phyloP scores from a whole-genome alignment of 176 grass and related monocot species.

The Avena sativa region DNA sequence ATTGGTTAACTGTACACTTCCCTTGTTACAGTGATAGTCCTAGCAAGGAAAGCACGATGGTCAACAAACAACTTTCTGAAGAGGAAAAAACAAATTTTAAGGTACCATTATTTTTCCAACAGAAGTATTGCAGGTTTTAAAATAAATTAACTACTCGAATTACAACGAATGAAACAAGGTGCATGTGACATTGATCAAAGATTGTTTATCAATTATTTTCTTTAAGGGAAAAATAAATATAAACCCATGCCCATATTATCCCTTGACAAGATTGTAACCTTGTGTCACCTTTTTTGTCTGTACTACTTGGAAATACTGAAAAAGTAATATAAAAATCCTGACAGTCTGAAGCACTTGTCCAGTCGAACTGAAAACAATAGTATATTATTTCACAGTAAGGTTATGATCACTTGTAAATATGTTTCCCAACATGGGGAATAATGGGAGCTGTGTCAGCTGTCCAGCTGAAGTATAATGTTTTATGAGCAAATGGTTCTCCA shows the following conservation, averaged over 20 bases:
- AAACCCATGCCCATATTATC: neutral
- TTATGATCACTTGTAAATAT: neutral
- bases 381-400: neutral
- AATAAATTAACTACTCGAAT: neutral
- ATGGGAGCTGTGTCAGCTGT: neutral
- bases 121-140: neutral
- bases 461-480: conserved; percentile 5
- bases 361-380: neutral
- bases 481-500: neutral
- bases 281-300: neutral
- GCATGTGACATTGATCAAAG: conserved; percentile 1
- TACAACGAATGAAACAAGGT: conserved; percentile 19
- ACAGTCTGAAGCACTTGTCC: conserved; percentile 5
- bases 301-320: neutral
- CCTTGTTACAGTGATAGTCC: conserved; percentile 66
- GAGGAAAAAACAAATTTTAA: conserved; percentile 72
- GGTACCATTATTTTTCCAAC: conserved; percentile 48
- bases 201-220: conserved; percentile 7
- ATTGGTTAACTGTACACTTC: conserved; percentile 1
- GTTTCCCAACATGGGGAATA: neutral
- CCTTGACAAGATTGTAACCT: neutral
- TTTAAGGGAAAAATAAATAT: neutral
- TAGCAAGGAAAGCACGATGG: conserved; percentile 63
- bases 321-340: neutral
- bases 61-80: conserved; percentile 70